Percentiles rank a stretch among this genome's conserved stretches.
Evolutionary conservation across 1,284 basidiomycete genomes (phyloP).

Genomic region (Rhodofomes roseus): DNA sequence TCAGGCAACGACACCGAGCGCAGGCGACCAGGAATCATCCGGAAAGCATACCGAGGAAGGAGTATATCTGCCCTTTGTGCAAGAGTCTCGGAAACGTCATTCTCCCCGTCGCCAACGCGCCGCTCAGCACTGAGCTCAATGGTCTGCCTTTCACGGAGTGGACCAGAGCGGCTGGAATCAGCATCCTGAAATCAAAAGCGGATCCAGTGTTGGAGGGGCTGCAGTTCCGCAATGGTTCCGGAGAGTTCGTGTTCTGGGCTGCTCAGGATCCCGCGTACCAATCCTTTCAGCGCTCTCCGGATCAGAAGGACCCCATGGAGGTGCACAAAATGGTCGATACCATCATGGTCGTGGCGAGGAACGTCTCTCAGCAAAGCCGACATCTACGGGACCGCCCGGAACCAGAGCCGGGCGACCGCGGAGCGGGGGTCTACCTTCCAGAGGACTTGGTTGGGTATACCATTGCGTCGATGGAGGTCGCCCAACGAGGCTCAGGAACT

Average conservation of each 20-base stretch:
- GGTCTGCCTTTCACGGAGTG: conserved; percentile 69
- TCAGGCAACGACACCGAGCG: conserved; percentile 84
- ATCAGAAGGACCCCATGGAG: conserved; percentile 50
- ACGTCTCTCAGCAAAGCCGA: conserved; percentile 68
- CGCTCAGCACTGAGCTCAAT: conserved; percentile 45
- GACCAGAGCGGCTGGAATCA: conserved; percentile 78
- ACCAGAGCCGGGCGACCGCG: conserved; percentile 67
- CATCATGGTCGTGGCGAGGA: conserved; percentile 65
- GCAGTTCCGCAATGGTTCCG: conserved; percentile 73
- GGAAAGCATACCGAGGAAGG: conserved; percentile 87
- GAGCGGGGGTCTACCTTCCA: conserved; percentile 81
- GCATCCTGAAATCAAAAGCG: conserved; percentile 75
- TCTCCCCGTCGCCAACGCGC: conserved; percentile 67
- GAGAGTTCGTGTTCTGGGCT: conserved; percentile 83
- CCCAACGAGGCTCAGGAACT: conserved; percentile 64
- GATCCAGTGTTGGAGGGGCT: conserved; percentile 65
- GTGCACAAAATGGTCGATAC: conserved; percentile 76
- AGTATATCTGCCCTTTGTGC: conserved; percentile 98
- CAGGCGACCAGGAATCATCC: conserved; percentile 95
- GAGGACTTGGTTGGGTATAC: conserved; percentile 92
- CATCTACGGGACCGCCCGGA: conserved; percentile 74
- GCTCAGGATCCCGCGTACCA: conserved; percentile 72
- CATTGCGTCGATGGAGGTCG: conserved; percentile 77
- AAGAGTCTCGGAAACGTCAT: conserved; percentile 96
- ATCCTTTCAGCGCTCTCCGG: conserved; percentile 46